Conservation (phyloP, 768 basidiomycete genomes). For the Sutorius australiensis region DNA sequence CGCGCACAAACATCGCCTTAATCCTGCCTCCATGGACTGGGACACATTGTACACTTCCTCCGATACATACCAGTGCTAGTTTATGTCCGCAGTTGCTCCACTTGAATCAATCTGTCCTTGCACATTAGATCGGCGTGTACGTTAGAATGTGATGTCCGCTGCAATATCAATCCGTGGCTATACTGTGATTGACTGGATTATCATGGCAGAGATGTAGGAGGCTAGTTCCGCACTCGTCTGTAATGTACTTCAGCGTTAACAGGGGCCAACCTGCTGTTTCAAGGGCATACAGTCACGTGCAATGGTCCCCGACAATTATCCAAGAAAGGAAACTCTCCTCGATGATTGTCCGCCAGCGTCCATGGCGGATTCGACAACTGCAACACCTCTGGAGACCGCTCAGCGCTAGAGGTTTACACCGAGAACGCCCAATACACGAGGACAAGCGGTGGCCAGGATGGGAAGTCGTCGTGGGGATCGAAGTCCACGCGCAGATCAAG, state of each 20-base stretch:
- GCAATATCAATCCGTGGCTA: too few relatives aligned
- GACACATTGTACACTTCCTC: too few relatives aligned
- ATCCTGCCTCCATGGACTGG: neutral
- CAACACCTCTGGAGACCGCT: slow-evolving; percentile 15
- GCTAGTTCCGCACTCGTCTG: too few relatives aligned
- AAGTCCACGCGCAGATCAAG: slow-evolving; percentile 93
- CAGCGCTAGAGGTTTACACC: neutral
- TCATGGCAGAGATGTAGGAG: too few relatives aligned
- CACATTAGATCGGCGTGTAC: neutral
- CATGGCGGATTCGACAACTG: slow-evolving; percentile 11
- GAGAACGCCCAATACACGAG: slow-evolving; percentile 4
- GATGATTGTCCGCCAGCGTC: slow-evolving; percentile 21
- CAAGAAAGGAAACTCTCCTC: slow-evolving; percentile 14
- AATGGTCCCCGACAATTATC: neutral
- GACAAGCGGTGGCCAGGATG: slow-evolving; percentile 73
- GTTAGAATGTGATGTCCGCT: neutral
- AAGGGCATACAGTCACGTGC: too few relatives aligned
- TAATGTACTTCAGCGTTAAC: too few relatives aligned
- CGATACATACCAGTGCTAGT: too few relatives aligned
- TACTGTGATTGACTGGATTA: too few relatives aligned
- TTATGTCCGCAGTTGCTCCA: neutral
- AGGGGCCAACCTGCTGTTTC: too few relatives aligned
- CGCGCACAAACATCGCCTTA: neutral
- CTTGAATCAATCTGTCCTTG: neutral
- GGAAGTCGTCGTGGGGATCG: slow-evolving; percentile 89